Percentiles rank a stretch among this genome's conserved stretches.
These are phyloP conservation scores for Hyphopichia buzzinii DNA, from an alignment of 1,139 yeast genomes.

Conservation along the genomic window DNA sequence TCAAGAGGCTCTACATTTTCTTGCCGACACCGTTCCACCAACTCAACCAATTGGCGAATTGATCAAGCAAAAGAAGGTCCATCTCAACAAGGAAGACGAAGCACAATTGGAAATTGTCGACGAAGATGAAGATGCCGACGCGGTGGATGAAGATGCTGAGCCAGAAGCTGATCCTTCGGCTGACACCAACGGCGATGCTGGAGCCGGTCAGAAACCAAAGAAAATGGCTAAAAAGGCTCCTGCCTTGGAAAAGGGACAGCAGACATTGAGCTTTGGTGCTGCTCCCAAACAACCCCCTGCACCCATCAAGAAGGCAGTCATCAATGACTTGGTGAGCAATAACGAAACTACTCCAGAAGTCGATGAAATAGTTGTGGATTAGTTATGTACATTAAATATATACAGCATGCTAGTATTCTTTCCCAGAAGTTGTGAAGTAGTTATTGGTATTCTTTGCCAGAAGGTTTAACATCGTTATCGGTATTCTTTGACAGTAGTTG, in stretches of 20 bases:
- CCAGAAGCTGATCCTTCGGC: conserved; percentile 5
- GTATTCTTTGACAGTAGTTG: no score
- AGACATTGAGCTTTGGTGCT: conserved; percentile 25
- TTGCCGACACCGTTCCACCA: conserved; percentile 68
- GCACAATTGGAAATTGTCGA: conserved; percentile 3
- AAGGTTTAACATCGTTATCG: no score
- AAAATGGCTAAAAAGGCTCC: conserved; percentile 10
- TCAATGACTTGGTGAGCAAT: conserved; percentile 31
- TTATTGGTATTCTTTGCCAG: neutral
- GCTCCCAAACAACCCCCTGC: conserved; percentile 11
- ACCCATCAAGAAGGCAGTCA: conserved; percentile 32
- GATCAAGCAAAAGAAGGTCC: conserved; percentile 45
- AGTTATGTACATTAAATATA: conserved; percentile 3
- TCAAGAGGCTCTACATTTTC: conserved; percentile 66
- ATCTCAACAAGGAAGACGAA: conserved; percentile 16
- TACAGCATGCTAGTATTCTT: neutral
- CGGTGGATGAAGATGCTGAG: conserved; percentile 7
- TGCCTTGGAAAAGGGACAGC: conserved; percentile 39
- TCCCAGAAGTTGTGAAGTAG: no score
- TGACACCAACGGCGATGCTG: no score
- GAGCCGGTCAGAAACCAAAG: conserved; percentile 6
- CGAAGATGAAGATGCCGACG: conserved; percentile 7
- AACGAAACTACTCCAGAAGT: conserved; percentile 7
- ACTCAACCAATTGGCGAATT: conserved; percentile 54
- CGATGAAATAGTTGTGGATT: conserved; percentile 16